Conservation (phyloP, 2,329 filamentous ascomycete species). For the Gremmenia infestans region DNA sequence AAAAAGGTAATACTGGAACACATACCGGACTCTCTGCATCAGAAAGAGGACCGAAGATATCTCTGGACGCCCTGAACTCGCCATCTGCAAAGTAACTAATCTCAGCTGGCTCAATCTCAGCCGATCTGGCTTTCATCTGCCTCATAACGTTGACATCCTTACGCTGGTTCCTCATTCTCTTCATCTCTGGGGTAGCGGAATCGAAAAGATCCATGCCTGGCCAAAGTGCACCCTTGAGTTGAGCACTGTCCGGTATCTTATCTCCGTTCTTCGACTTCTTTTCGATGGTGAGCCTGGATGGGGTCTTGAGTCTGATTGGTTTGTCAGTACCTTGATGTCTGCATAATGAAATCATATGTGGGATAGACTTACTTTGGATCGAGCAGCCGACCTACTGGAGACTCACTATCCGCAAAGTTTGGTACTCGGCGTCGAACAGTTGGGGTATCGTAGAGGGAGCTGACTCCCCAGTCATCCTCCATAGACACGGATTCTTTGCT, state of each 20-base stretch:
- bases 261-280: constrained; percentile 15
- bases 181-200: constrained; percentile 68
- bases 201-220: constrained; percentile 81
- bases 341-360: neutral
- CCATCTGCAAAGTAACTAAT: constrained; percentile 54
- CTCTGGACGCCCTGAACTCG: constrained; percentile 46
- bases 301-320: constrained; percentile 20
- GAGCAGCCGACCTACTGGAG: constrained; percentile 5
- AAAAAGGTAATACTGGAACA: constrained; percentile 1
- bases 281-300: constrained; percentile 12
- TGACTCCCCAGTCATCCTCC: constrained; percentile 17
- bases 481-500: constrained; percentile 6
- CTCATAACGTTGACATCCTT: constrained; percentile 69
- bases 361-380: constrained; percentile 19
- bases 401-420: constrained; percentile 19
- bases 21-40: constrained; percentile 46
- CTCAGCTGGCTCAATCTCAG: constrained; percentile 59
- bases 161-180: constrained; percentile 70
- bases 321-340: constrained; percentile 1
- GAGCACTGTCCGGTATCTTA: constrained; percentile 27
- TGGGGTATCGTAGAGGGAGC: constrained; percentile 25
- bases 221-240: constrained; percentile 67
- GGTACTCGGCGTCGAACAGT: constrained; percentile 24
- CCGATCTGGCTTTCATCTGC: constrained; percentile 60
- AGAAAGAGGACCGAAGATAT: constrained; percentile 58